phyloP scores from a whole-genome alignment of 441 rosid genomes.

The Populus hybrid region DNA sequence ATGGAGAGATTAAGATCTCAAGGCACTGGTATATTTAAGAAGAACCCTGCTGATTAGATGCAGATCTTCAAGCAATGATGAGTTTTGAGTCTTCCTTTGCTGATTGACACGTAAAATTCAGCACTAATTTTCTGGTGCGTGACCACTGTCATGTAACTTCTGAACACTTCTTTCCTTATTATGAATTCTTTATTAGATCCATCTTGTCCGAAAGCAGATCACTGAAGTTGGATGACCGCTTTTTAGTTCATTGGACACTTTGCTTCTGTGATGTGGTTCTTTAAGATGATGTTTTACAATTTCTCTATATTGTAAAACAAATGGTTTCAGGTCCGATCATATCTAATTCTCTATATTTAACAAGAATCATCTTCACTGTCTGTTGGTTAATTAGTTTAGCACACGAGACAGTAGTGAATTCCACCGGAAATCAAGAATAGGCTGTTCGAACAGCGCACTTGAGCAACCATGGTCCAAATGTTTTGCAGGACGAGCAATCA shows the following conservation, averaged over 20 bases:
- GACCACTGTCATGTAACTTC: not conserved
- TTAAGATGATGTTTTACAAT: not conserved
- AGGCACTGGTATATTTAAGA: conserved; percentile 81
- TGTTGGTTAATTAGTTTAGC: not conserved
- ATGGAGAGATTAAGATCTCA: conserved; percentile 93
- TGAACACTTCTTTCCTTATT: not conserved
- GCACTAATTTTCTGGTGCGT: not conserved
- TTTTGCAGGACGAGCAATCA: conserved; percentile 82
- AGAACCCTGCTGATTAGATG: conserved; percentile 88
- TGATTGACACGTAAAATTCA: not conserved
- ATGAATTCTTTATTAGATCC: not conserved
- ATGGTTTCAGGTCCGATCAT: not conserved
- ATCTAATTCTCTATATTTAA: not conserved
- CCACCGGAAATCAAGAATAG: not conserved
- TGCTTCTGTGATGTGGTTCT: not conserved
- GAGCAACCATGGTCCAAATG: conserved; percentile 15
- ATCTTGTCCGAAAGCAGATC: not conserved
- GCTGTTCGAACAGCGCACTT: not conserved
- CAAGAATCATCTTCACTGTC: not conserved
- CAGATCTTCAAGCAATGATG: conserved; percentile 85
- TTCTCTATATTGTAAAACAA: not conserved
- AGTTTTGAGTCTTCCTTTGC: conserved; percentile 7
- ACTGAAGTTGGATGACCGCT: not conserved
- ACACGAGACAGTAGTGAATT: not conserved
- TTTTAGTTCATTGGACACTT: not conserved